Percentiles rank a stretch among this genome's conserved stretches.
Evolutionary conservation across 1,139 yeast genomes (phyloP).

Genomic region (Saccharomyces hybrid): DNA sequence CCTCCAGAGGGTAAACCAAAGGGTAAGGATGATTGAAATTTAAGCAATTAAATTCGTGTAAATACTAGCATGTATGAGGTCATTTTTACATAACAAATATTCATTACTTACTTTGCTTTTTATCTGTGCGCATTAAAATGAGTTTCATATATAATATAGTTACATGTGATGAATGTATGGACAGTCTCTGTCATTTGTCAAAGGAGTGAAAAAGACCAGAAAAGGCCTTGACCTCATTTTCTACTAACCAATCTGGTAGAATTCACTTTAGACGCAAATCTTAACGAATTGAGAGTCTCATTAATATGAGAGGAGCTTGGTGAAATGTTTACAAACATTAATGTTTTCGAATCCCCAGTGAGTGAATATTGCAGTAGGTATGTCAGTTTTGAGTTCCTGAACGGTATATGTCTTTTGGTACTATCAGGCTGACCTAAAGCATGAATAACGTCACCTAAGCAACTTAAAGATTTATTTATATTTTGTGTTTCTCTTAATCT

Average conservation of each 20-base stretch:
- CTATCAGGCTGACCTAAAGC: constrained; percentile 46
- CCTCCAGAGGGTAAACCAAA: constrained; percentile 21
- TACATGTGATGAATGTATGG: neutral
- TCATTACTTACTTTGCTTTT: neutral
- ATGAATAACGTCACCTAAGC: constrained; percentile 84
- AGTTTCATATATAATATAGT: neutral
- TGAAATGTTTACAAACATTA: constrained; percentile 89
- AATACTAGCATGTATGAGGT: neutral
- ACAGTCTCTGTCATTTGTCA: neutral
- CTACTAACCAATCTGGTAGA: constrained; percentile 38
- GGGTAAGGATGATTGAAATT: neutral
- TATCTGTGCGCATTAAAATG: neutral
- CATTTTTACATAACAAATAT: neutral
- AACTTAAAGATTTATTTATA: constrained; percentile 81
- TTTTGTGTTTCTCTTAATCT: constrained; percentile 82
- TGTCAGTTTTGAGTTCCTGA: constrained; percentile 59
- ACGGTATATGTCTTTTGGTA: constrained; percentile 43
- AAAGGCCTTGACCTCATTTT: neutral
- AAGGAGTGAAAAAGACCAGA: neutral
- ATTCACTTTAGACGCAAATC: constrained; percentile 84
- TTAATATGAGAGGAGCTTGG: constrained; percentile 55
- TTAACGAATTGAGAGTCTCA: constrained; percentile 75
- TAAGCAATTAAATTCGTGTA: neutral
- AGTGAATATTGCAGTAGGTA: constrained; percentile 77
- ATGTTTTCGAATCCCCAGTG: constrained; percentile 79